phyloP scores from a whole-genome alignment of 805 yeast species.

The Wickerhamomyces sydowiorum region DNA sequence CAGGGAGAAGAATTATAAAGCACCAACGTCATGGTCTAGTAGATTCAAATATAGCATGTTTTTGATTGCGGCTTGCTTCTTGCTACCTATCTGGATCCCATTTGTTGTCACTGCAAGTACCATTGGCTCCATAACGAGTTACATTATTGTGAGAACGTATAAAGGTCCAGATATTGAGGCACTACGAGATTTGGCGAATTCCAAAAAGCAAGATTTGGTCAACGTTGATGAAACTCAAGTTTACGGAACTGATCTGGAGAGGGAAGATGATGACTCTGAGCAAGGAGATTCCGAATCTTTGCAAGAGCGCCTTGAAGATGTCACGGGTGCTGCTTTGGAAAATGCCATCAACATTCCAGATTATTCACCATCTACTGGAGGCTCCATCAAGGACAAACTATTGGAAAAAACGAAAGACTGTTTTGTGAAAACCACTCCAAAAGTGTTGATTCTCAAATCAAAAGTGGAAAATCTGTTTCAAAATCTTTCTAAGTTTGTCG shows the following conservation, averaged over 20 bases:
- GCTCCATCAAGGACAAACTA: not conserved
- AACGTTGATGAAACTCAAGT: not conserved
- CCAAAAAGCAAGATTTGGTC: conserved; percentile 3
- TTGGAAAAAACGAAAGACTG: not conserved
- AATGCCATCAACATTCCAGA: conserved; percentile 18
- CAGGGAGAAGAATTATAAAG: not conserved
- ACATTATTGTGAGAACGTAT: conserved; percentile 32
- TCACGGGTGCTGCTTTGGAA: conserved; percentile 19
- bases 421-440: not conserved
- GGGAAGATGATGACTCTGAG: conserved; percentile 4
- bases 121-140: conserved; percentile 31
- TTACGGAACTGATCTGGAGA: conserved; percentile 2
- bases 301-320: conserved; percentile 18
- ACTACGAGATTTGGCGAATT: conserved; percentile 1
- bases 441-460: not conserved
- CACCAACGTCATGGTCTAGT: conserved; percentile 9
- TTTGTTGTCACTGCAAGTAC: conserved; percentile 30
- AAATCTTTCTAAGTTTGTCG: conserved; percentile 3
- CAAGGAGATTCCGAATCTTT: conserved; percentile 1
- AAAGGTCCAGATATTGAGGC: conserved; percentile 10
- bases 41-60: conserved; percentile 22
- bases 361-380: conserved; percentile 15
- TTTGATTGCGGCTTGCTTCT: conserved; percentile 10
- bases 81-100: conserved; percentile 48
- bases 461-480: conserved; percentile 1